A percentile compares a stretch with the other conserved stretches of the same genome.
These are phyloP conservation scores for Arthroderma uncinatum DNA, from an alignment of 2,329 filamentous ascomycete genomes.

Conservation along the genomic window DNA sequence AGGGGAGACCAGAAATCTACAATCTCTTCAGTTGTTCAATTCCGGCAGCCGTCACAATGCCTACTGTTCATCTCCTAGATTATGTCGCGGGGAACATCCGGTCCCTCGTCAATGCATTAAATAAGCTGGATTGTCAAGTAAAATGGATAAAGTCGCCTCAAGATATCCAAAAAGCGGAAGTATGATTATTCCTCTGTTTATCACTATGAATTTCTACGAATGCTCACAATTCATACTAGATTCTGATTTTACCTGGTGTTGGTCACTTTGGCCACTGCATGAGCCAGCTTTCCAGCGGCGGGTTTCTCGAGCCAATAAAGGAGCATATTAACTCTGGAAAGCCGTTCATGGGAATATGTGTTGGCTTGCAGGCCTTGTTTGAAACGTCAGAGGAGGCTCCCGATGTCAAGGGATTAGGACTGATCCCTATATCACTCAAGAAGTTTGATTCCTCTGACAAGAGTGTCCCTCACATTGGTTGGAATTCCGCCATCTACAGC, in stretches of 20 bases:
- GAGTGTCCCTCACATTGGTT: constrained; percentile 96
- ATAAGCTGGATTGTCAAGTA: constrained; percentile 85
- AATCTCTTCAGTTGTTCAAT: background rate
- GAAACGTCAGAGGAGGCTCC: constrained; percentile 71
- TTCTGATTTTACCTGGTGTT: constrained; percentile 87
- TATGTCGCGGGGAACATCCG: constrained; percentile 96
- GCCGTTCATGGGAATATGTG: constrained; percentile 96
- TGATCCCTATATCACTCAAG: constrained; percentile 60
- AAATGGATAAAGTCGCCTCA: constrained; percentile 82
- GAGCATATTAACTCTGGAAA: constrained; percentile 82
- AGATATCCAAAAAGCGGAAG: constrained; percentile 75
- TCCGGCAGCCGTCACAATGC: constrained; percentile 24
- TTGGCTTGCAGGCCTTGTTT: constrained; percentile 85
- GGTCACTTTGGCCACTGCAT: constrained; percentile 97
- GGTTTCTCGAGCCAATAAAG: constrained; percentile 71
- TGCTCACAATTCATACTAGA: background rate
- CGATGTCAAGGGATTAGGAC: constrained; percentile 58
- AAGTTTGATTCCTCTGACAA: constrained; percentile 69
- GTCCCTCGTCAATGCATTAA: constrained; percentile 92
- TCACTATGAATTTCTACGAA: background rate
- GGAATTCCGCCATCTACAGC: constrained; percentile 62
- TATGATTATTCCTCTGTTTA: constrained; percentile 35
- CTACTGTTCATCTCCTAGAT: constrained; percentile 49
- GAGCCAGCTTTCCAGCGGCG: constrained; percentile 66
- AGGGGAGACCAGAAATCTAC: background rate